phyloP scores from a whole-genome alignment of 805 yeast species.

The Wickerhamiella sergipiensis region DNA sequence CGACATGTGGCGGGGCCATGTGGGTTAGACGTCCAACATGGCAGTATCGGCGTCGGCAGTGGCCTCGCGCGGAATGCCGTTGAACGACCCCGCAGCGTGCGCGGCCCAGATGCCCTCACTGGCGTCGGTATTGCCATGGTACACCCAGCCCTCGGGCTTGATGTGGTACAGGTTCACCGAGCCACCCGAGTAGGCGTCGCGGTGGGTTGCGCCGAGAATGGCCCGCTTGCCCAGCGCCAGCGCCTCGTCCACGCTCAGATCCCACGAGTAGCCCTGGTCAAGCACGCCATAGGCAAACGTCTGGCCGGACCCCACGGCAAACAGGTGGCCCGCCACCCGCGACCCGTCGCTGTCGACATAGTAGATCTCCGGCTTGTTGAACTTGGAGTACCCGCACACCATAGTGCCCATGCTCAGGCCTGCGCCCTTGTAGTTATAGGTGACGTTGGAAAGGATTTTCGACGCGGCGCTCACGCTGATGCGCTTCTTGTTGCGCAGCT shows the following conservation, averaged over 20 bases:
- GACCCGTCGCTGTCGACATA: conserved; percentile 97
- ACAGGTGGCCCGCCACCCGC: conserved; percentile 82
- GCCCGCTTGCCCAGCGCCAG: conserved; percentile 88
- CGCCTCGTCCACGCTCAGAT: conserved; percentile 83
- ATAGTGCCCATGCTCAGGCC: conserved; percentile 99
- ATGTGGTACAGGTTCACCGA: conserved; percentile 87
- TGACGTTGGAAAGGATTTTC: conserved; percentile 79
- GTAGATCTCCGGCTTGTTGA: conserved; percentile 89
- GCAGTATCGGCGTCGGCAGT: background rate
- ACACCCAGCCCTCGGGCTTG: conserved; percentile 86
- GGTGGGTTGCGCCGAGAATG: conserved; percentile 92
- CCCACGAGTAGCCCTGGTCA: conserved; percentile 88
- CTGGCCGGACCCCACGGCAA: conserved; percentile 98
- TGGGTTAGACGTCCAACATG: background rate
- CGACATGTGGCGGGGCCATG: no score
- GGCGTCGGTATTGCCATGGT: conserved; percentile 90
- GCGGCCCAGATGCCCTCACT: conserved; percentile 85
- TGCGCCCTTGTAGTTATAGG: conserved; percentile 89
- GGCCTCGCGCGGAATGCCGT: conserved; percentile 37
- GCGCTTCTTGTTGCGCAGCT: conserved; percentile 80
- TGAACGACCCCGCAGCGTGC: conserved; percentile 77
- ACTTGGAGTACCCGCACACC: conserved; percentile 93
- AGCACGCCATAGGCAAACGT: conserved; percentile 98
- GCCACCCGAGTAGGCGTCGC: conserved; percentile 98
- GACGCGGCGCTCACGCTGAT: conserved; percentile 95